phyloP scores from a whole-genome alignment of 1,284 basidiomycete genomes.

The Rhodotorula sp. region DNA sequence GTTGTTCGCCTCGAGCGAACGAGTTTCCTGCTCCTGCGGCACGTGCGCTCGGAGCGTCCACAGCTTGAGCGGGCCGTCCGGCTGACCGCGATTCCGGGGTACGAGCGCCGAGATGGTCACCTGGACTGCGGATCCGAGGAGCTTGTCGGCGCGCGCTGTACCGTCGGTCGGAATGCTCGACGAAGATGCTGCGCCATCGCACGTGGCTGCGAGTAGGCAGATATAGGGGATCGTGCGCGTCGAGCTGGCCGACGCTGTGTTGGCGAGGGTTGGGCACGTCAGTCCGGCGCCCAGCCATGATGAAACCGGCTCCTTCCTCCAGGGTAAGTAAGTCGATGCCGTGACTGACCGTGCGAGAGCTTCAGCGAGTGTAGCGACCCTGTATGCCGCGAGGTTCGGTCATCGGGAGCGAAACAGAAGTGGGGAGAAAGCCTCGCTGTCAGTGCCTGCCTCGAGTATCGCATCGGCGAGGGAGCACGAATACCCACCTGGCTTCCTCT shows the following conservation, averaged over 20 bases:
- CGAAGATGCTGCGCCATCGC: background rate
- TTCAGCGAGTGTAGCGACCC: slow-evolving; percentile 9
- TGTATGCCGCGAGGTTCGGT: background rate
- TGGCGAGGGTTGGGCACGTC: background rate
- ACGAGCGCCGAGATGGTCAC: slow-evolving; percentile 14
- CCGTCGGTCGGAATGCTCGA: background rate
- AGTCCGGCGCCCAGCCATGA: background rate
- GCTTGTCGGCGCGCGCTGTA: background rate
- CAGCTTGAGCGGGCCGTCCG: background rate
- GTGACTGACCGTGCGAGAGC: background rate
- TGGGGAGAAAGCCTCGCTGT: background rate
- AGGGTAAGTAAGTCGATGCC: background rate
- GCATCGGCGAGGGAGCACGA: too few relatives aligned
- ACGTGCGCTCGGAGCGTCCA: slow-evolving; percentile 3
- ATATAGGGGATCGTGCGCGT: slow-evolving; percentile 23
- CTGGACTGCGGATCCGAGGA: background rate
- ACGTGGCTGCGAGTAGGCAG: slow-evolving; percentile 13
- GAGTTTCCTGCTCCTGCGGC: background rate
- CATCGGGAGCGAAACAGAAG: background rate
- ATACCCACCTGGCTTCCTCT: slow-evolving; percentile 4
- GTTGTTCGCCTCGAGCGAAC: background rate
- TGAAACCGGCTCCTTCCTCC: too few relatives aligned
- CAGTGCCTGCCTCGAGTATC: background rate
- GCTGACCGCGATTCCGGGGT: background rate
- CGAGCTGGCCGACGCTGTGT: slow-evolving; percentile 10